Evolutionary conservation across 2,329 filamentous ascomycete genomes (phyloP).

Genomic region (Diaporthe eres): DNA sequence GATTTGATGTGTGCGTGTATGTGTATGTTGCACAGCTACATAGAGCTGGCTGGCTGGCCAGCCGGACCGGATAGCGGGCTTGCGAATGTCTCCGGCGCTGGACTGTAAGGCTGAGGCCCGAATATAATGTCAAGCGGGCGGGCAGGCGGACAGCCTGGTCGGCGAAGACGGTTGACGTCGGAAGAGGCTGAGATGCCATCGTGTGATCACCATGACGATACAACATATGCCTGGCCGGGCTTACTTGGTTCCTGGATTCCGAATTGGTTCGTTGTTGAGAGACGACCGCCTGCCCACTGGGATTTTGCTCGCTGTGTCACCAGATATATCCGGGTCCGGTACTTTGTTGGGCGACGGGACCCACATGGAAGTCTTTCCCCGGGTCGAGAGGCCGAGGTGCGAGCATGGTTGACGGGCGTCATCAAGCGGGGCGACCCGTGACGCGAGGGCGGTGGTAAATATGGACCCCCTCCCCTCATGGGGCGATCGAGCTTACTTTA

Average conservation of each 20-base stretch:
- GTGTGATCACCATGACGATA: constrained; percentile 20
- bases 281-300: neutral
- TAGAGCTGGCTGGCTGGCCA: neutral
- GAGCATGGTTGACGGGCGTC: constrained; percentile 13
- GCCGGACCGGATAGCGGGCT: neutral
- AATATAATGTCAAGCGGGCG: neutral
- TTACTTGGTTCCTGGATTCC: neutral
- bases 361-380: constrained; percentile 21
- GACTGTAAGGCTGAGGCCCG: constrained; percentile 11
- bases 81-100: neutral
- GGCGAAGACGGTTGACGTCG: neutral
- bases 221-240: neutral
- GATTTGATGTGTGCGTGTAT: neutral
- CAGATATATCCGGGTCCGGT: constrained; percentile 26
- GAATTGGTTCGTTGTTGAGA: neutral
- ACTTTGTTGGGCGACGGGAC: constrained; percentile 22
- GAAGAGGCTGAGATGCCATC: neutral
- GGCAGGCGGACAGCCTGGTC: neutral
- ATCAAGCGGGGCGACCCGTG: constrained; percentile 25
- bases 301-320: constrained; percentile 18
- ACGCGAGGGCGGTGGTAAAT: constrained; percentile 16
- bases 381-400: constrained; percentile 7
- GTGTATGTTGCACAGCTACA: neutral
- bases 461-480: constrained; percentile 16
- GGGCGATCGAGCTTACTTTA: constrained; percentile 9